These are phyloP conservation scores for Stachybotrys chartarum DNA, from an alignment of 2,329 filamentous ascomycete genomes.

Conservation along the genomic window DNA sequence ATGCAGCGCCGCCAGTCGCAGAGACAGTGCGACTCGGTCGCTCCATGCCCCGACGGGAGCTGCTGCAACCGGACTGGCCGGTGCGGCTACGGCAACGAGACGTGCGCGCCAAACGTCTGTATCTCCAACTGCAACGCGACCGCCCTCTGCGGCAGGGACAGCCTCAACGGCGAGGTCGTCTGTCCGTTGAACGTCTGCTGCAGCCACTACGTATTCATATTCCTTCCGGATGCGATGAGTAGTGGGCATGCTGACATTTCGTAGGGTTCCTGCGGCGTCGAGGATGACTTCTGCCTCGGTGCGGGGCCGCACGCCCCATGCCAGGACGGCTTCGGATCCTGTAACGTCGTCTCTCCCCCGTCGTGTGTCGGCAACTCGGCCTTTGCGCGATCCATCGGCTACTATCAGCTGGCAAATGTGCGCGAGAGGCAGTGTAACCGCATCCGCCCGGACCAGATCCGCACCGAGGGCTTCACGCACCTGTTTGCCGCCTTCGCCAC, in stretches of 20 bases:
- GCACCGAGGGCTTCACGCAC: conserved; percentile 16
- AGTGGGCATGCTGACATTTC: no score
- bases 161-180: conserved; percentile 7
- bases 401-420: conserved; percentile 17
- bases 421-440: conserved; percentile 9
- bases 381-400: conserved; percentile 21
- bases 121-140: conserved; percentile 13
- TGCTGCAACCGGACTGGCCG: conserved; percentile 2
- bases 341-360: conserved; percentile 7
- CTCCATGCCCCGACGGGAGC: not conserved
- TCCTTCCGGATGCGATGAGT: no score
- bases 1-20: no score
- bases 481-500: conserved; percentile 24
- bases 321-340: conserved; percentile 27
- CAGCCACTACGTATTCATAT: conserved; percentile 7
- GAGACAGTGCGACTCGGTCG: no score
- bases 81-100: conserved; percentile 3
- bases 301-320: conserved; percentile 15
- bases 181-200: conserved; percentile 23
- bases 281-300: conserved; percentile 13
- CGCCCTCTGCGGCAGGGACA: conserved; percentile 21
- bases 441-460: conserved; percentile 16
- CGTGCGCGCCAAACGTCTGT: no score
- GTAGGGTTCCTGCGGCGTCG: conserved; percentile 19
- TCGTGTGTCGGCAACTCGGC: conserved; percentile 16